These are phyloP conservation scores for Linaria vulgaris DNA, from an alignment of 257 asterid species.

Conservation along the genomic window DNA sequence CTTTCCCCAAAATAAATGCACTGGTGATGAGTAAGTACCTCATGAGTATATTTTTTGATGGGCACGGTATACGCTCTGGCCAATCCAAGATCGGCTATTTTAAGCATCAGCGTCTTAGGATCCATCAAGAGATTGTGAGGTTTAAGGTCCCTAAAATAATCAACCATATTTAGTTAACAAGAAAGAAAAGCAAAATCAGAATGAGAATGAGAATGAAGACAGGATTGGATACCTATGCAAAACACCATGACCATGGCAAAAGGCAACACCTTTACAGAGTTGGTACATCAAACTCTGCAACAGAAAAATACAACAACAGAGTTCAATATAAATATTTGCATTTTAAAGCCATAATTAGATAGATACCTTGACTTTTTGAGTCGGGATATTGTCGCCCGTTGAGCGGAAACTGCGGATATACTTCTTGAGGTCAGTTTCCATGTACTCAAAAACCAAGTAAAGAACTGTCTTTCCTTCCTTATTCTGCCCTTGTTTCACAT, in stretches of 20 bases:
- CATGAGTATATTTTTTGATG: slow-evolving; percentile 93
- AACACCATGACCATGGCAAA: slow-evolving; percentile 97
- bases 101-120: slow-evolving; percentile 78
- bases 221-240: slow-evolving; percentile 60
- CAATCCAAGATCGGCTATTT: slow-evolving; percentile 95
- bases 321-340: no score
- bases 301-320: slow-evolving; percentile 1
- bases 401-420: slow-evolving; percentile 74
- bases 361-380: slow-evolving; percentile 57
- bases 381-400: slow-evolving; percentile 47
- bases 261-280: slow-evolving; percentile 95
- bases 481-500: slow-evolving; percentile 85
- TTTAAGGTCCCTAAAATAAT: slow-evolving; percentile 72
- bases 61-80: slow-evolving; percentile 94
- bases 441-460: slow-evolving; percentile 88
- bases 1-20: no score
- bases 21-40: no score
- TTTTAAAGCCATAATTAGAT: no score
- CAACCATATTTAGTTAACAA: not conserved
- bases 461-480: slow-evolving; percentile 92
- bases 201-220: not conserved
- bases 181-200: not conserved
- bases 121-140: slow-evolving; percentile 99
- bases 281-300: slow-evolving; percentile 86
- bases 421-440: slow-evolving; percentile 93